Conservation (phyloP, 2,329 filamentous ascomycete species). For the Aspergillus intermedius region DNA sequence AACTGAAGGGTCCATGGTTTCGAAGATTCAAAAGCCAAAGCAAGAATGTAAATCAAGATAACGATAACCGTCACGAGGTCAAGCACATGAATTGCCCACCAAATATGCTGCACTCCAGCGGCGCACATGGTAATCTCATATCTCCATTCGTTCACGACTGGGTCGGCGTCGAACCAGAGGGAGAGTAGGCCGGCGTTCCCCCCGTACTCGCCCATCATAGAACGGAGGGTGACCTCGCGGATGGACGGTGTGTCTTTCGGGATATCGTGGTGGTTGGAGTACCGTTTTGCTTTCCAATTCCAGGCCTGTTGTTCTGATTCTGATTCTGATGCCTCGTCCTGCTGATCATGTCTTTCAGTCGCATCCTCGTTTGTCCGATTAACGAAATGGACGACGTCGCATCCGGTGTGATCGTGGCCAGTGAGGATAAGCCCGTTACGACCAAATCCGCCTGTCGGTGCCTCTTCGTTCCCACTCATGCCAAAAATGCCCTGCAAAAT, state of each 20-base stretch:
- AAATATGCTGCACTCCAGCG: constrained; percentile 80
- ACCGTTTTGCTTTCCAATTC: constrained; percentile 33
- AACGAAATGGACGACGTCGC: constrained; percentile 79
- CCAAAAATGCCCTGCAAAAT: constrained; percentile 83
- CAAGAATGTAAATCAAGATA: constrained; percentile 13
- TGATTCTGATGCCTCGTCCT: background rate
- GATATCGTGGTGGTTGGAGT: constrained; percentile 6
- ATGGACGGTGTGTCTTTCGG: constrained; percentile 40
- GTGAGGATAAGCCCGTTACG: constrained; percentile 75
- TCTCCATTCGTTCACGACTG: constrained; percentile 62
- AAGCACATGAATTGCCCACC: constrained; percentile 83
- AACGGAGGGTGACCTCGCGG: constrained; percentile 85
- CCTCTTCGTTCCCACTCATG: constrained; percentile 57
- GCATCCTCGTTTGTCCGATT: constrained; percentile 48
- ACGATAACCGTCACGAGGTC: constrained; percentile 49
- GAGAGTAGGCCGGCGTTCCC: constrained; percentile 85
- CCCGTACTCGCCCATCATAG: constrained; percentile 97
- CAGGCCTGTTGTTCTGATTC: constrained; percentile 9
- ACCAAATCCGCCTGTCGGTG: constrained; percentile 57
- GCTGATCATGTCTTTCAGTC: background rate
- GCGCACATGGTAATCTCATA: constrained; percentile 74
- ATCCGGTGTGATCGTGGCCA: constrained; percentile 92
- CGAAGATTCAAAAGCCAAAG: background rate
- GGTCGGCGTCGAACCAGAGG: constrained; percentile 73
- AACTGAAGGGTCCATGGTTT: background rate